Conservation (phyloP, 305 asterid genomes). For the Solanum hybrid region DNA sequence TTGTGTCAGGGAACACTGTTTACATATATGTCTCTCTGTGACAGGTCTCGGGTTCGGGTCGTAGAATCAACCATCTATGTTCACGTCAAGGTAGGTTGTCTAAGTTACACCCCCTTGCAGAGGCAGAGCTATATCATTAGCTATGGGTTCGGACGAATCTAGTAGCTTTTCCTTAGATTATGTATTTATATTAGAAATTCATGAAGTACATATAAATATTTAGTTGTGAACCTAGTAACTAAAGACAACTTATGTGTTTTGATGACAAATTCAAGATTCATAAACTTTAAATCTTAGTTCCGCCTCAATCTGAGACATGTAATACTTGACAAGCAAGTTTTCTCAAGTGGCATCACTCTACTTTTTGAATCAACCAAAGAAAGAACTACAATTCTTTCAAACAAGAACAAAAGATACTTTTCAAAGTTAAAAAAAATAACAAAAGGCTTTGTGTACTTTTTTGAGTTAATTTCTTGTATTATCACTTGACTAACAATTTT, state of each 20-base stretch:
- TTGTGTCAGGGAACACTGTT: neutral
- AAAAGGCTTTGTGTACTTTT: neutral
- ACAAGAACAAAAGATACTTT: neutral
- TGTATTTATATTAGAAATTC: neutral
- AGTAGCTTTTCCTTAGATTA: neutral
- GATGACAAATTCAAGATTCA: neutral
- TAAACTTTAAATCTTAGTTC: neutral
- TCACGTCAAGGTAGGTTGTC: neutral
- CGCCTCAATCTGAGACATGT: neutral
- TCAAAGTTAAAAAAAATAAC: neutral
- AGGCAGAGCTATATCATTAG: neutral
- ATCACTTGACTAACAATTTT: rapidly evolving
- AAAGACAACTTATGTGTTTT: neutral
- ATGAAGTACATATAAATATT: neutral
- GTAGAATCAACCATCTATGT: neutral
- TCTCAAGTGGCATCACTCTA: neutral
- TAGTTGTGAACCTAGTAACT: neutral
- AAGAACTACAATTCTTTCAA: neutral
- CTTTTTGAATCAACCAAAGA: neutral
- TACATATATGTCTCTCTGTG: neutral
- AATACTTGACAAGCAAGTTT: neutral
- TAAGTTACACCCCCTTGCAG: neutral
- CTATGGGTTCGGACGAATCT: neutral
- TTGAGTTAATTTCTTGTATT: neutral
- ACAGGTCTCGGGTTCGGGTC: neutral